Base-by-base conservation (phyloP, 352 stramenopile species). In the Thraustochytrium striatum region DNA sequence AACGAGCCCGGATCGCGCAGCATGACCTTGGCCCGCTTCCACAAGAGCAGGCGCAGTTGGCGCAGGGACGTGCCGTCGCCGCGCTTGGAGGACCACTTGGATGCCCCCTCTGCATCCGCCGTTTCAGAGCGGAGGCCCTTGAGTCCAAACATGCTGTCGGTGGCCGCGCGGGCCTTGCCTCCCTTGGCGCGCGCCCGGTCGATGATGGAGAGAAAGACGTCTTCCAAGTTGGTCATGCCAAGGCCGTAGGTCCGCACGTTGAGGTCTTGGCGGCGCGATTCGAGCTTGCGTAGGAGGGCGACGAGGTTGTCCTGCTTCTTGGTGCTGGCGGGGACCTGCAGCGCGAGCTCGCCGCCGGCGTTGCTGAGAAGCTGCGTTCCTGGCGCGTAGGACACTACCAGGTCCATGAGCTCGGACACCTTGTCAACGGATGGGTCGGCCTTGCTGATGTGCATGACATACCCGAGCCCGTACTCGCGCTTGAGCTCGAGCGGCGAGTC, bases 181-280 rank as follows among this genome's bases (percentile, higher is more conserved):
- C 32, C n/a, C 28, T 73, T n/a, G 8, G 13, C 8, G 21, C 44
- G 16, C 16, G 7, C 25, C 35, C 25, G 86, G 59, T 95, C 86
- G 0, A 90, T 92, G 39, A 85, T 44, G 1, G 30, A 53, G 1
- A 99, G 83, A 83, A 99, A 99, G 0, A 98, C 95, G 86, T 99
- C 95, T 81, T 99, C 97, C 8, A 99, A 85, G 0, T 96, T 99
- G n/a, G 96, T 99, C 33, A 99, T 95, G 50, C 90, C 94, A 32
- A 99, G 89, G 41, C 95, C 96, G 85, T 99, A 99, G 47, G 90
- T 90, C 0, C 89, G 61, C 69, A 98, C 88, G 3, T 82, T 82
- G 1, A 94, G 72, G 7, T 81, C 65, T 72, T 16, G 28, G 1
- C 65, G 30, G 30, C 86, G 44, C 2, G 82, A 47, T 78, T 96